Evolutionary conservation across 1,139 yeast genomes (phyloP), one percentile per base, ranked within the genome.

Genomic region (Taphrina betulina): DNA sequence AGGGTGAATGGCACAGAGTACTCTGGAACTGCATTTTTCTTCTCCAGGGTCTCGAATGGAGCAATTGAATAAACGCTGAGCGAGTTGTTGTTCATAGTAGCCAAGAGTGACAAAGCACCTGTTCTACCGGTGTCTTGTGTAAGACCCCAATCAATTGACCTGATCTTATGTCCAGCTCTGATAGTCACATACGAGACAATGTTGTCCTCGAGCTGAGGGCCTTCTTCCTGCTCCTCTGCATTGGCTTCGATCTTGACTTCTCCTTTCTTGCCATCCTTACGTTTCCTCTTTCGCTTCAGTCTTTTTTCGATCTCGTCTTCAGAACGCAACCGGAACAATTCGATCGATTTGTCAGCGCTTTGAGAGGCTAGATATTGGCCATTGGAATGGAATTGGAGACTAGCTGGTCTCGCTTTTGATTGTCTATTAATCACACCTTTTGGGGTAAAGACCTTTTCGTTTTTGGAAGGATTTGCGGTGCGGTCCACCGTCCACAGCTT

Each of bases 281-380:
- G 75, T 67, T 85, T 85, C 50, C 83, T 83, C 72, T 95, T 82
- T 63, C 87, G 83, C 44, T 82, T 76, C 3, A 85, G 76, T 2
- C 95, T 94, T 69, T 85, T 86, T 58, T 80, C 75, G 46, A 89
- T 78, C 71, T 92, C 98, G 19, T 83, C 86, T n/a, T 77, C 78
- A 0, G 82, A 72, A 67, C 97, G 80, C 17, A 87, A 71, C 68
- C 95, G 78, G 73, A 83, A 90, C 1, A 88, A 63, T 69, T 92
- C 97, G n/a, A 85, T 72, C 0, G 89, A 80, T 68, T 85, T 79
- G 68, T 89, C 96, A 16, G 84, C 76, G 64, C 87, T 89, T 63
- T 86, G 90, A 44, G 87, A 73, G 45, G 78, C 81, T 61, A 89
- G 81, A 61, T 81, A 77, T 37, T 75, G 77, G 16, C 66, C 67